phyloP scores from a whole-genome alignment of 73 alveolate genomes.

The Paramecium sonneborni region DNA sequence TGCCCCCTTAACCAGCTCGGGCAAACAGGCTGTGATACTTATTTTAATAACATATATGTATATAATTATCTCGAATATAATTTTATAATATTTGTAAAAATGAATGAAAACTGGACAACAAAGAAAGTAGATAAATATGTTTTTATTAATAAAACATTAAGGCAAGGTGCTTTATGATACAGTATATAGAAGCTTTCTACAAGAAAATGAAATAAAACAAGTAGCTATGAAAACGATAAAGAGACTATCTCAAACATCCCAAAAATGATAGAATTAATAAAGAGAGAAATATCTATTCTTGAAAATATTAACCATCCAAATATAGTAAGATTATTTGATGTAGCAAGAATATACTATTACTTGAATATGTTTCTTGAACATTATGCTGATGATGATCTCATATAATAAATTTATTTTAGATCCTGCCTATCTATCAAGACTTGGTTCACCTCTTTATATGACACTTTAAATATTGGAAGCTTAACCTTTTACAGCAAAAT shows the following conservation, averaged over 20 bases:
- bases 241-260: conserved; percentile 63
- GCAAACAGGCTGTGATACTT: conserved; percentile 78
- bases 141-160: conserved; percentile 49
- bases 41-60: background rate
- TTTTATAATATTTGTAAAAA: no score
- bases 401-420: conserved; percentile 18
- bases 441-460: conserved; percentile 71
- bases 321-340: conserved; percentile 66
- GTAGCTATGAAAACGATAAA: conserved; percentile 66
- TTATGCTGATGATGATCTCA: conserved; percentile 67
- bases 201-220: conserved; percentile 64
- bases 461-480: conserved; percentile 68
- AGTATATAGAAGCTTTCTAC: conserved; percentile 59
- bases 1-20: conserved; percentile 97
- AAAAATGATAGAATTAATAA: conserved; percentile 60
- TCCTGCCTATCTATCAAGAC: conserved; percentile 65
- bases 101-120: conserved; percentile 62
- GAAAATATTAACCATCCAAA: conserved; percentile 53
- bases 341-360: conserved; percentile 63
- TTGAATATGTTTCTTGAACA: conserved; percentile 62
- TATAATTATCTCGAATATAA: no score
- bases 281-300: conserved; percentile 65
- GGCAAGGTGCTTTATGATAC: conserved; percentile 64
- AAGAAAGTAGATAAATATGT: conserved; percentile 64
- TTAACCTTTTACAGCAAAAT: conserved; percentile 55